phyloP scores from a whole-genome alignment of 2,329 filamentous ascomycete species.

The Fusarium annulatum region DNA sequence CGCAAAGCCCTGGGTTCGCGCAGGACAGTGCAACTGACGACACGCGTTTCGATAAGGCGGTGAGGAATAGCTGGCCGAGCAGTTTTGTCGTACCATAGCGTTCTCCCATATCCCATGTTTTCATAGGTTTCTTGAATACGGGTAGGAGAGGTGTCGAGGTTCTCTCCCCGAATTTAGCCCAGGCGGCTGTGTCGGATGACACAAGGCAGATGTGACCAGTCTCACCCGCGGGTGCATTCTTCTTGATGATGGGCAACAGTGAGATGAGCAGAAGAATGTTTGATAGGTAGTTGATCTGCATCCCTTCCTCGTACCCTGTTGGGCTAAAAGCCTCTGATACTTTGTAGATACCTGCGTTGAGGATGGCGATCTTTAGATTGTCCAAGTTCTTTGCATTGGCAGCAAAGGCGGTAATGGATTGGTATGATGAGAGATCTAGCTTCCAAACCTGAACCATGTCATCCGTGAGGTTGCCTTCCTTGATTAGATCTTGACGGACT shows the following conservation, averaged over 20 bases:
- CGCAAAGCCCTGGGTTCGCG: neutral
- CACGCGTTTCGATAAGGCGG: neutral
- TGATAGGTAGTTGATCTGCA: neutral
- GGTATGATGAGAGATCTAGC: neutral
- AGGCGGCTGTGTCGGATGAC: neutral
- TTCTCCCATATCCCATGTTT: neutral
- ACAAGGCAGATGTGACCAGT: neutral
- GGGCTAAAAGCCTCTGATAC: neutral
- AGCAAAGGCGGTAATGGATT: neutral
- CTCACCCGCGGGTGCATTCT: neutral
- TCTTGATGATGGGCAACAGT: neutral
- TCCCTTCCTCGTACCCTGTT: neutral
- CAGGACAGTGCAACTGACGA: neutral
- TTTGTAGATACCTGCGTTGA: neutral
- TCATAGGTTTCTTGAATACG: neutral
- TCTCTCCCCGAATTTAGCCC: neutral
- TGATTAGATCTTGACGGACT: neutral
- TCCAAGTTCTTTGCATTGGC: neutral
- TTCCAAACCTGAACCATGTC: neutral
- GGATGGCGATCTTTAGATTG: neutral
- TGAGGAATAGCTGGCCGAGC: neutral
- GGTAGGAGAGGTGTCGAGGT: neutral
- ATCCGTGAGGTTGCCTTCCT: rapidly evolving
- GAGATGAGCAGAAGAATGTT: neutral
- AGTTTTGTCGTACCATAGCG: neutral